Evolutionary conservation across 257 asterid genomes (phyloP).

Genomic region (Marsdenia floribunda): DNA sequence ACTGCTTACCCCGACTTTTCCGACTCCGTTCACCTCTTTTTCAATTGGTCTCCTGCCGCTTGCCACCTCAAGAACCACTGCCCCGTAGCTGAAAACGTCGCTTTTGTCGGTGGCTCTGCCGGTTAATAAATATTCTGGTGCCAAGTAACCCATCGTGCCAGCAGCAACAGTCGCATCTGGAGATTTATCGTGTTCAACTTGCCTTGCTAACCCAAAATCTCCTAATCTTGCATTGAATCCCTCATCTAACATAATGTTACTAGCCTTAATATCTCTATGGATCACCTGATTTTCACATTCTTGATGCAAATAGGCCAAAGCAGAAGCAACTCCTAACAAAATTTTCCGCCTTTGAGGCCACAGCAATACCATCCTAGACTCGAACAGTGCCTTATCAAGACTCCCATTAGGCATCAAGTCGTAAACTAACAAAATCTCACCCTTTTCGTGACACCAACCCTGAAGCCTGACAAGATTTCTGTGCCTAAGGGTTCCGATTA

Average conservation of each 20-base stretch:
- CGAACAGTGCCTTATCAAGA: constrained; percentile 66
- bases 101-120: constrained; percentile 78
- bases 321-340: constrained; percentile 75
- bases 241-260: constrained; percentile 82
- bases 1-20: constrained; percentile 34
- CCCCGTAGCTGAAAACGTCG: constrained; percentile 74
- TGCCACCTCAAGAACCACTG: constrained; percentile 82
- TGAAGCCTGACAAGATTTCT: constrained; percentile 70
- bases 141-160: constrained; percentile 85
- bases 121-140: constrained; percentile 74
- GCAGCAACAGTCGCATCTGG: constrained; percentile 87
- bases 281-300: constrained; percentile 82
- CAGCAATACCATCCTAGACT: constrained; percentile 51
- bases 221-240: constrained; percentile 78
- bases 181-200: constrained; percentile 67
- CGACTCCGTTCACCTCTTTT: constrained; percentile 45
- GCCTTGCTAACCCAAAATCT: constrained; percentile 76
- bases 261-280: constrained; percentile 69
- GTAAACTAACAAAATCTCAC: constrained; percentile 63
- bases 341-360: constrained; percentile 60
- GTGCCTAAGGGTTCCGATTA: constrained; percentile 76
- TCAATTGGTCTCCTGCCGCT: constrained; percentile 75
- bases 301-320: constrained; percentile 69
- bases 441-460: constrained; percentile 87
- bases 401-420: constrained; percentile 82